A percentile compares a stretch with the other conserved stretches of the same genome.
Evolutionary conservation across 2,329 filamentous ascomycete species (phyloP).

Genomic region (Penicillium sp.): DNA sequence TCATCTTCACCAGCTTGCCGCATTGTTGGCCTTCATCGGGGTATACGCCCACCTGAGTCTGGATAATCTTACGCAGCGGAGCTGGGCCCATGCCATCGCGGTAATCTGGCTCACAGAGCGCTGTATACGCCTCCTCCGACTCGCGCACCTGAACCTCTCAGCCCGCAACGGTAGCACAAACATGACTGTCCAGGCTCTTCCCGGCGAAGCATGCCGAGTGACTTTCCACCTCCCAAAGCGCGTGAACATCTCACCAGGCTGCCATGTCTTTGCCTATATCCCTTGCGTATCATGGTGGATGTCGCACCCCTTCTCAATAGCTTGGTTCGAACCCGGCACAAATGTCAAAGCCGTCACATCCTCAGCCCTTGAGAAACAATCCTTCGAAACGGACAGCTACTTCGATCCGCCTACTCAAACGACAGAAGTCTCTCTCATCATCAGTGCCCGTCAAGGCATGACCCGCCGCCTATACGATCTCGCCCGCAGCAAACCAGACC

Average conservation of each 20-base stretch:
- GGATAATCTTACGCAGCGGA: constrained; percentile 42
- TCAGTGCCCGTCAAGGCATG: constrained; percentile 62
- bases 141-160: constrained; percentile 55
- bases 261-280: constrained; percentile 61
- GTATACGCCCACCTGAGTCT: constrained; percentile 45
- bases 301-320: constrained; percentile 50
- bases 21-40: constrained; percentile 43
- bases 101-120: constrained; percentile 45
- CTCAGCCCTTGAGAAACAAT: constrained; percentile 35
- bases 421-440: constrained; percentile 55
- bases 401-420: constrained; percentile 18
- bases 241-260: constrained; percentile 54
- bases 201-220: constrained; percentile 59
- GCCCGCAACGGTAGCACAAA: constrained; percentile 48
- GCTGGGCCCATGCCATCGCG: constrained; percentile 39
- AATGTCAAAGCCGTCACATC: constrained; percentile 16
- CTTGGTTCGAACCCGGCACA: constrained; percentile 42
- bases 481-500: constrained; percentile 49
- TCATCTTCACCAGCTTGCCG: constrained; percentile 47
- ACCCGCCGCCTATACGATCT: constrained; percentile 60
- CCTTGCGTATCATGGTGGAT: constrained; percentile 50
- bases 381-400: constrained; percentile 24
- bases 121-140: constrained; percentile 46
- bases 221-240: constrained; percentile 59
- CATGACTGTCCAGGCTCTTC: constrained; percentile 58